Evolutionary conservation across 1,284 basidiomycete species (phyloP).

Genomic region (Chondrostereum purpureum): DNA sequence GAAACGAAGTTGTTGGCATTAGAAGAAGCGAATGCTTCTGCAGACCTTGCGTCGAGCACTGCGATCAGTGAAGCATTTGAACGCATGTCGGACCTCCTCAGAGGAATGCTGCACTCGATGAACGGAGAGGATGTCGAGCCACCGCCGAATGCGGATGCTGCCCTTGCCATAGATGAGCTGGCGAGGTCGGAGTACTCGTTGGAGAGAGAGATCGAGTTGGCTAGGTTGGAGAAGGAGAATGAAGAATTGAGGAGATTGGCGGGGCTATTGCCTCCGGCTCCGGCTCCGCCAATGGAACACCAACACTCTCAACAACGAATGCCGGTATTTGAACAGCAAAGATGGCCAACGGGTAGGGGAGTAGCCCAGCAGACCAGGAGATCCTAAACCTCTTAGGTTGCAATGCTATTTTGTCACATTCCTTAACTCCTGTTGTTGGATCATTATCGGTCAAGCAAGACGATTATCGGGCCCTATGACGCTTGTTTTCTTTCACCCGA

Average conservation of each 20-base stretch:
- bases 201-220: slow-evolving; percentile 82
- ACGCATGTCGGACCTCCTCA: slow-evolving; percentile 68
- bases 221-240: slow-evolving; percentile 82
- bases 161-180: slow-evolving; percentile 18
- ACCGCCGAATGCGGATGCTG: slow-evolving; percentile 14
- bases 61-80: slow-evolving; percentile 65
- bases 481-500: too few species aligned
- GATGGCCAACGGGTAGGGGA: too few species aligned
- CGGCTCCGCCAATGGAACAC: too few species aligned
- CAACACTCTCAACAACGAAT: too few species aligned
- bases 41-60: slow-evolving; percentile 56
- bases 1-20: slow-evolving; percentile 75
- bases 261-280: slow-evolving; percentile 31
- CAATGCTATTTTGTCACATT: too few species aligned
- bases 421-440: too few species aligned
- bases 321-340: too few species aligned
- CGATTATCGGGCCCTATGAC: too few species aligned
- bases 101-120: slow-evolving; percentile 66
- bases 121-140: slow-evolving; percentile 32
- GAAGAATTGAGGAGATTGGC: slow-evolving; percentile 69
- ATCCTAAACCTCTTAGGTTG: too few species aligned
- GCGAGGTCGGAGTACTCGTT: slow-evolving; percentile 62
- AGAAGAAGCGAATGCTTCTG: slow-evolving; percentile 66
- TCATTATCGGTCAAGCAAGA: too few species aligned
- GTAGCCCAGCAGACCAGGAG: too few species aligned